Base-by-base conservation (phyloP, 2,329 filamentous ascomycete genomes). In the Pyricularia grisea region DNA sequence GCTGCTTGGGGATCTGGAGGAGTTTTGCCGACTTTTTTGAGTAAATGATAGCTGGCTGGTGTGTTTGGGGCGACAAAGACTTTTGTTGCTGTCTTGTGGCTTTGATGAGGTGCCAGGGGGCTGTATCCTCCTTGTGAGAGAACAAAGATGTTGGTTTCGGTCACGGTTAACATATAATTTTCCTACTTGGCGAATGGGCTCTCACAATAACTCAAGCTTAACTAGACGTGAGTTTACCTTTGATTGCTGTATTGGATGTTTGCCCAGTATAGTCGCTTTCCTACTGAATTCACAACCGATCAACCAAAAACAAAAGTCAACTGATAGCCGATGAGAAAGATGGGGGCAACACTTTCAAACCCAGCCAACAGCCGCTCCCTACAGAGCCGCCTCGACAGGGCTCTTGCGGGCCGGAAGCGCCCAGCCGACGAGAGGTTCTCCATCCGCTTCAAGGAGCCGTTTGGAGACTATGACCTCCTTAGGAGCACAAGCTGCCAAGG, bases 1-100 rank as follows among this genome's bases (percentile, higher is more conserved):
- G 28, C 73, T 85, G 36, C 74, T 79, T 69, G 74, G 71, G n/a
- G 83, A 85, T 75, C 71, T 84, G 0, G 80, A 83, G 71, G 78
- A 77, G 36, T 84, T 80, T 7, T 42, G 64, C 17, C 5, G 20
- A 20, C 64, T n/a, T 66, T 10, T 30, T 36, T 66, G 30, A 20
- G 11, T 23, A 28, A 12, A 25, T 12, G 25, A 23, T 58, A n/a
- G n/a, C n/a, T 25, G 3, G 11, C 12, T 23, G 58, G 23, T 27
- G 3, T 61, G 58, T 23, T 25, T 27, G 2, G 25, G 33, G n/a
- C 58, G 25, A 61, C n/a, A 61, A 61, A 61, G 25, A 27, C 42
- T 50, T 50, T 50, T 17, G 42, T n/a, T 7, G 25, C 9, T 2
- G 4, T 27, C 3, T 11, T 61, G 58, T 61, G 5, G 23, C 25